Evolutionary conservation across 1,139 yeast genomes (phyloP), one percentile per base, ranked within the genome.

Genomic region (Candida pseudoviswanathii): DNA sequence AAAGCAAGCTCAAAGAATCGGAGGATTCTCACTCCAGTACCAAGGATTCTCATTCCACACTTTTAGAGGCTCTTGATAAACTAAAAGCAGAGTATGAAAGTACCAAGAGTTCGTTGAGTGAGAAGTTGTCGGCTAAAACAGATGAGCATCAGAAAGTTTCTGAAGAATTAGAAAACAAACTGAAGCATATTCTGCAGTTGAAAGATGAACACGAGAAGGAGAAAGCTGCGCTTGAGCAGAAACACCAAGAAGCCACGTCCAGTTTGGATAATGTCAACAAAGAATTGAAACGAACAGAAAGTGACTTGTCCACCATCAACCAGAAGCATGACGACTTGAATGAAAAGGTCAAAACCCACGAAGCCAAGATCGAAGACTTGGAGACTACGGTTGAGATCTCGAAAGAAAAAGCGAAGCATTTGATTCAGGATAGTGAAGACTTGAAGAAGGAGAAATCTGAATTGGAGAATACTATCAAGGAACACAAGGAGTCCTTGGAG

Each of bases 321-420:
- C 38, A 38, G 6, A 43, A 45, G 16, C 43, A 47, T 16, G 46
- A 40, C 16, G 47, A 48, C 33, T 33, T 47, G 27, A 43, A 38
- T 26, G 34, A 34, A 9, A 38, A 48, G 9, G 22, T 51, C 31
- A 40, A 43, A 11, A 43, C 22, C 5, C 47, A 53, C 16, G 43
- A 37, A 25, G 21, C 16, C 4, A 49, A 50, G 31, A 45, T 51
- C 31, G 29, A 22, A 2, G 51, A 48, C 10, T 47, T 56, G 39
- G 50, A 51, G 25, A 44, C 48, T 8, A 33, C 46, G 10, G 43
- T 52, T 22, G 41, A 49, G n/a, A 47, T 33, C n/a, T 44, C 49
- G 44, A 46, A 51, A 32, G 48, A 45, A 22, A 46, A 53, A 37
- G 48, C 48, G 7, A 46, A 44, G 45, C 44, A 47, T 44, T 50